Evolutionary conservation across 495 filamentous ascomycete species (phyloP), one percentile per base, ranked within the genome.

Genomic region (Wilcoxina mikolae): DNA sequence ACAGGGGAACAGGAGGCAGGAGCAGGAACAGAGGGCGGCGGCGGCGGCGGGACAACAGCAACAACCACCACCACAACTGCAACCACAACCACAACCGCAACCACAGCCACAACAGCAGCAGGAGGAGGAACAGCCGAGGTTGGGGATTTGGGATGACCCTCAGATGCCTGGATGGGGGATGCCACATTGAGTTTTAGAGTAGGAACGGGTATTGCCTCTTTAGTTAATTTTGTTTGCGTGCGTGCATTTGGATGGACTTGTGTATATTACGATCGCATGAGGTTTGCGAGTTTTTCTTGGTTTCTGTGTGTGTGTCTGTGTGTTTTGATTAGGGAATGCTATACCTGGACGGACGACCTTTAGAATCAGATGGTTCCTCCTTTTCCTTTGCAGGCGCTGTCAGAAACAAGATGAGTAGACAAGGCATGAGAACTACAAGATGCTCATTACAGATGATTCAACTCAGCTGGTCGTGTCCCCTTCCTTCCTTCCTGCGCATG

Each of bases 1-100:
- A 56, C 70, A 70, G 33, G 71, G 76, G 46, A 55, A 53, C 9
- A 59, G 59, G 10, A 35, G 57, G 1, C 48, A 53, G 50, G 43
- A 50, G n/a, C 29, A 58, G 7, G 50, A 60, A 27, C 35, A 45
- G 42, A 18, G 10, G 1, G 50, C 29, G 3, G 23, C 11, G n/a
- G 3, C 27, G 20, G n/a, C n/a, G n/a, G 24, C 39, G 28, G 56
- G 26, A 27, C 48, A n/a, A 39, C 29, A 38, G 38, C 48, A 3
- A 24, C 31, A 53, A 38, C 11, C 18, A 12, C 11, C 22, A 17
- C 51, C 24, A 11, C 52, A 7, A 10, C n/a, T n/a, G n/a, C 4
- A 39, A 39, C 47, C 39, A 31, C 60, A 29, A 27, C 48, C 11
- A 39, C 29, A 38, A 29, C 48, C 2, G 35, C 31, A 53, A 38